Evolutionary conservation across 2,329 filamentous ascomycete species (phyloP).

Genomic region (Diaporthe citriasiana): DNA sequence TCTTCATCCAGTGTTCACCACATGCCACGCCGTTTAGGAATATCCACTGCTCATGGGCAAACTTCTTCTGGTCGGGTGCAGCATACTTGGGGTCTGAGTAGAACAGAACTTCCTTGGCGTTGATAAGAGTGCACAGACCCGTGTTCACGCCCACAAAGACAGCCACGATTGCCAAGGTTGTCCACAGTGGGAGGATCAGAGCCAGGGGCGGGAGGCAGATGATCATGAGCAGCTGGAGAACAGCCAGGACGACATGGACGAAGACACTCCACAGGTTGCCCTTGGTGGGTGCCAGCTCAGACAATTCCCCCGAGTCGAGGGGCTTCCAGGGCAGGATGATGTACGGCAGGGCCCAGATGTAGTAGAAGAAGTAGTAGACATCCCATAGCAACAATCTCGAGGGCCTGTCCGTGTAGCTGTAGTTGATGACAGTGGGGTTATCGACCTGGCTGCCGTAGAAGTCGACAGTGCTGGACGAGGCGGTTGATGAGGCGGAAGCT

Average conservation of each 20-base stretch:
- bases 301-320: slow-evolving; percentile 66
- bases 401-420: slow-evolving; percentile 71
- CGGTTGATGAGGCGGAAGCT: background rate
- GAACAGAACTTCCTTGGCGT: slow-evolving; percentile 64
- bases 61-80: slow-evolving; percentile 60
- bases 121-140: slow-evolving; percentile 66
- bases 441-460: slow-evolving; percentile 73
- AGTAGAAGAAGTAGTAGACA: slow-evolving; percentile 68
- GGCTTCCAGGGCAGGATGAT: slow-evolving; percentile 71
- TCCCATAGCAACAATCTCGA: slow-evolving; percentile 66
- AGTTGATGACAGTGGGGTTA: slow-evolving; percentile 69
- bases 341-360: slow-evolving; percentile 70
- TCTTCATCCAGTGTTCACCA: slow-evolving; percentile 76
- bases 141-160: slow-evolving; percentile 66
- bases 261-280: slow-evolving; percentile 70
- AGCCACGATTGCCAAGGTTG: slow-evolving; percentile 55
- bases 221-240: slow-evolving; percentile 74
- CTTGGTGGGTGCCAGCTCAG: slow-evolving; percentile 73
- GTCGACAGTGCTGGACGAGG: slow-evolving; percentile 44
- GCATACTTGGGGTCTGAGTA: slow-evolving; percentile 68
- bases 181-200: slow-evolving; percentile 64
- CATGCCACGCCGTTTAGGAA: slow-evolving; percentile 81
- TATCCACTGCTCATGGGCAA: slow-evolving; percentile 78
- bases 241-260: slow-evolving; percentile 70
- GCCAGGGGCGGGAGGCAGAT: slow-evolving; percentile 66